These are phyloP conservation scores for Yamadazyma laniorum DNA, from an alignment of 805 yeast genomes.

Conservation along the genomic window DNA sequence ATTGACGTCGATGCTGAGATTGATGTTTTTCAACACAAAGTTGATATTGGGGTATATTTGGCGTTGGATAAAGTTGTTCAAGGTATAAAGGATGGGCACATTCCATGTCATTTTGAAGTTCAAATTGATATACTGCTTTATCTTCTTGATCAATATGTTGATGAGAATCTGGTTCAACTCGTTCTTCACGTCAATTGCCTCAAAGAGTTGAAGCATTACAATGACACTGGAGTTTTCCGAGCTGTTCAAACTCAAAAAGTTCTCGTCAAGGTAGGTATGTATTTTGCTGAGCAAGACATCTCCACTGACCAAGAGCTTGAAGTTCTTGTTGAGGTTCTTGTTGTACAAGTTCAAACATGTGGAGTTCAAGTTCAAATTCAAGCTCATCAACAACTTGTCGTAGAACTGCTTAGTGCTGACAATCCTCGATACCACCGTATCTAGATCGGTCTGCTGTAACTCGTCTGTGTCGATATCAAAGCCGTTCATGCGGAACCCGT, in stretches of 20 bases:
- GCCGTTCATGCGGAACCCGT: not conserved
- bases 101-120: slow-evolving; percentile 40
- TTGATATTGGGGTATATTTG: slow-evolving; percentile 39
- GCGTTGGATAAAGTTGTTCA: slow-evolving; percentile 37
- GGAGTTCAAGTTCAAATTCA: slow-evolving; percentile 19
- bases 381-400: slow-evolving; percentile 19
- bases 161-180: slow-evolving; percentile 31
- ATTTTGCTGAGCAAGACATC: slow-evolving; percentile 9
- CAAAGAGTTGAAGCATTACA: slow-evolving; percentile 15
- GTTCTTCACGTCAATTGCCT: slow-evolving; percentile 21
- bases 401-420: slow-evolving; percentile 22
- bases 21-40: slow-evolving; percentile 13
- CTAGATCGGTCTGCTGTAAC: slow-evolving; percentile 6
- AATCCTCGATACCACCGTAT: slow-evolving; percentile 8
- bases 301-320: slow-evolving; percentile 18
- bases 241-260: slow-evolving; percentile 10
- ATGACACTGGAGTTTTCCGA: slow-evolving; percentile 1
- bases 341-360: slow-evolving; percentile 22
- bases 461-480: not conserved
- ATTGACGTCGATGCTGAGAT: slow-evolving; percentile 18
- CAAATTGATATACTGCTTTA: slow-evolving; percentile 27
- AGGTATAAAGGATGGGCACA: slow-evolving; percentile 28
- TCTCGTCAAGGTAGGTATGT: slow-evolving; percentile 9
- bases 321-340: slow-evolving; percentile 30
- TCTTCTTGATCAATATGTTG: slow-evolving; percentile 34